Evolutionary conservation across 208 protist genomes (phyloP), one percentile per base, ranked within the genome.

Genomic region (Trypanosoma brucei): DNA sequence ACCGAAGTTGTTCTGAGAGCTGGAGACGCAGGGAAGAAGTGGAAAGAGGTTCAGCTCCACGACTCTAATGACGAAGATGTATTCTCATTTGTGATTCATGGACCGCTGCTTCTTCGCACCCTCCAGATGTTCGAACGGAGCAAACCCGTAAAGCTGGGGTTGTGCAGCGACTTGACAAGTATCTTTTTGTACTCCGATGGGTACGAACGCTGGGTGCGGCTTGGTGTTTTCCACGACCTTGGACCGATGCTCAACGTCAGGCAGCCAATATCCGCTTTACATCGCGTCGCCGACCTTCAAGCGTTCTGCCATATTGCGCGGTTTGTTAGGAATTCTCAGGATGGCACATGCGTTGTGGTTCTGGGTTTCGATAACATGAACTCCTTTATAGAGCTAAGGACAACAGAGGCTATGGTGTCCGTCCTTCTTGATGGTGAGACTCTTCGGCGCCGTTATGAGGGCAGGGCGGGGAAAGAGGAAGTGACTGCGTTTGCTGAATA

Each of bases 211-310:
- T 62, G 66, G 3, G 63, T 64, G 31, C 74, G 77, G 72, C 62
- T 92, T 4, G 70, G 72, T 13, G 79, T 66, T 22, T 39, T 87
- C 37, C 79, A 88, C 70, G 78, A 88, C 56, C 76, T 92, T 42
- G 80, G 82, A 3, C 86, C 82, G 3, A 62, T 71, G 50, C 68
- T 92, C 3, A 72, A 75, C n/a, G 60, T 92, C 1, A 71, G 76
- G 44, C 68, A 84, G 51, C 72, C 71, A 14, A 68, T 79, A 44
- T 57, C 53, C 5, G 48, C 56, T 45, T 65, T 89, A 11, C 78
- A 83, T 59, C 56, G 62, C 39, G 75, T 92, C 49, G 36, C 54
- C 4, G 78, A 87, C 56, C 9, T 86, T 49, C 57, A 72, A 8
- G 68, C 68, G 2, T 92, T 92, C 52, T 71, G 63, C 22, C 78